Evolutionary conservation across 2,329 filamentous ascomycete genomes (phyloP), one percentile per base, ranked within the genome.

Genomic region (Cladosporium sp.): DNA sequence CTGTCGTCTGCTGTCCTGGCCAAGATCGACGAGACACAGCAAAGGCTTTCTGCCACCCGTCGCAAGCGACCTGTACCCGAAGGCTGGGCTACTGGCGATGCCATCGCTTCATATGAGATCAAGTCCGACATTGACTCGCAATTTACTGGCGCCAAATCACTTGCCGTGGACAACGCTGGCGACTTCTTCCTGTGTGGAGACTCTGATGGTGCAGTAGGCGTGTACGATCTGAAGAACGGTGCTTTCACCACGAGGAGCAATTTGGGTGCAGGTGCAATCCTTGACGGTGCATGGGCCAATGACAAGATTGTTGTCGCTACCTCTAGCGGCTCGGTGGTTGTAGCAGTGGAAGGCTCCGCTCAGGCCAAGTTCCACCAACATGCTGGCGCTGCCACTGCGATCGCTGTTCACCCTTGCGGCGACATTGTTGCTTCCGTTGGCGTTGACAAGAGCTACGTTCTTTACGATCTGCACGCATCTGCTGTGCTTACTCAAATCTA

Each of bases 41-140:
- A 88, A 71, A 83, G 83, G 89, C 81, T 97, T 58, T 94, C 90
- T 58, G 90, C 91, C 71, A 88, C 88, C 48, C 89, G 94, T 69
- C 90, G 93, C 77, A 97, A 95, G 82, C 88, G 94, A 60, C 83
- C 90, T 7, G 78, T 95, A 35, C 93, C 94, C 28, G 84, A 89
- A 60, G 90, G 83, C 56, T 97, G 94, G 93, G 89, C 86, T 3
- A 90, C 88, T 5, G 74, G 83, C 44, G 90, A 96, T 53, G 81
- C 84, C 5, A 80, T 99, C 44, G 78, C 81, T 54, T 73, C 78
- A 36, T 88, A 85, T 69, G 78, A 82, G 35, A 73, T 83, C 10
- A 73, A 76, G 19, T 72, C 76, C 51, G 77, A 76, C 24, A 83
- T 81, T 47, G 80, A 87, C 57, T 69, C 83, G 40, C 70, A 87